These are phyloP conservation scores for Fusarium sp. DNA, from an alignment of 2,329 filamentous ascomycete species.

Conservation along the genomic window DNA sequence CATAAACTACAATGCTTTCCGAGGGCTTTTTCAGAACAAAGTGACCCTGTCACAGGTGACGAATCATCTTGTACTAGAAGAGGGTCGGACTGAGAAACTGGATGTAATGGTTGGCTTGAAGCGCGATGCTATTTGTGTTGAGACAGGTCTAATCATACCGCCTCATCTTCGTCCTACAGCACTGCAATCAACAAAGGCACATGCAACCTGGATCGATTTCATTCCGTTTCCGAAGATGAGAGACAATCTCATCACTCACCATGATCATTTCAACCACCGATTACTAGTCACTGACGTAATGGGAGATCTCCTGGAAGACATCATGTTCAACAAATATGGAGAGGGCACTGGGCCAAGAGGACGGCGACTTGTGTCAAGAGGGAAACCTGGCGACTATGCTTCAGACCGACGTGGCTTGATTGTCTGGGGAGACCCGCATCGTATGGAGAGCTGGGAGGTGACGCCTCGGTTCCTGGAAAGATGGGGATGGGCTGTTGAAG, in stretches of 20 bases:
- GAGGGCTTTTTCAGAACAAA: slow-evolving; percentile 6
- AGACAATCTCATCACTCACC: not conserved
- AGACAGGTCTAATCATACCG: not conserved
- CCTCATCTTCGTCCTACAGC: not conserved
- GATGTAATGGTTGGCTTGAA: slow-evolving; percentile 10
- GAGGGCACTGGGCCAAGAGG: not conserved
- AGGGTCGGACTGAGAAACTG: not conserved
- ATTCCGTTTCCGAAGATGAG: slow-evolving; percentile 4
- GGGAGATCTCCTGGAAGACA: not conserved
- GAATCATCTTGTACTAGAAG: not conserved
- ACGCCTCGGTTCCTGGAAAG: slow-evolving; percentile 2
- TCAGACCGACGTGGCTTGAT: not conserved
- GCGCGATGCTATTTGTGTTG: slow-evolving; percentile 1
- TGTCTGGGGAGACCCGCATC: not conserved
- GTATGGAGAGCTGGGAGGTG: slow-evolving; percentile 4
- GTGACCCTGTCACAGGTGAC: not conserved
- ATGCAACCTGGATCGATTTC: slow-evolving; percentile 10
- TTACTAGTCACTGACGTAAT: not conserved
- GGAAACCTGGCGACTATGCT: not conserved
- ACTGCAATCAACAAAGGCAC: not conserved
- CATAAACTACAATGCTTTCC: slow-evolving; percentile 11
- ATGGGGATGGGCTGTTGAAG: slow-evolving; percentile 12
- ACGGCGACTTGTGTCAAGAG: not conserved
- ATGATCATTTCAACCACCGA: slow-evolving; percentile 1
- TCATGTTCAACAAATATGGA: slow-evolving; percentile 15